A percentile compares a stretch with the other conserved stretches of the same genome.
phyloP scores from a whole-genome alignment of 139 green algal species.

The Yamagishiella unicocca region DNA sequence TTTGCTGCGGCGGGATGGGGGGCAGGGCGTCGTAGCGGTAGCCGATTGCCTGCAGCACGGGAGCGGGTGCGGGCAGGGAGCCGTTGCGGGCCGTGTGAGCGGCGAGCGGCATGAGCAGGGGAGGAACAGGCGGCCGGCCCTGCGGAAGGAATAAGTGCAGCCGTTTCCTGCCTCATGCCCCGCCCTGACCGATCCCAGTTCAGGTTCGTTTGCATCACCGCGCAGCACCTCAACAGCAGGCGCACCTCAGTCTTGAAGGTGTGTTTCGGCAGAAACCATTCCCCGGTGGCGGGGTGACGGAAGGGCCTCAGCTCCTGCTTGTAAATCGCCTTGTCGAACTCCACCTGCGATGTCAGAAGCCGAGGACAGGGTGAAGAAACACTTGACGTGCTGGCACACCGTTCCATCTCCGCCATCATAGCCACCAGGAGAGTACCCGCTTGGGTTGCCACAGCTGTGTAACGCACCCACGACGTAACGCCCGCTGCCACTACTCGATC shows the following conservation, averaged over 20 bases:
- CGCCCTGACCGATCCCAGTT: too few relatives aligned
- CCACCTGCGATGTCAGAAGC: background rate
- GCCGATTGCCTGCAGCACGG: conserved; percentile 26
- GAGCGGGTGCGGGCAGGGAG: too few relatives aligned
- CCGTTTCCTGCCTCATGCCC: too few relatives aligned
- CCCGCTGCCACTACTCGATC: background rate
- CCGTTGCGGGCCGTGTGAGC: too few relatives aligned
- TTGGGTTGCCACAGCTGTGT: too few relatives aligned
- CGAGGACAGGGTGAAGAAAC: background rate
- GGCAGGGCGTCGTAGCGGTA: conserved; percentile 46
- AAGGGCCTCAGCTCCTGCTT: conserved; percentile 9
- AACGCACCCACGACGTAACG: background rate
- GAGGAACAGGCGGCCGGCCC: too few relatives aligned
- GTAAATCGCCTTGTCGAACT: background rate
- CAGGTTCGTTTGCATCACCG: too few relatives aligned
- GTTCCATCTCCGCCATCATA: too few relatives aligned
- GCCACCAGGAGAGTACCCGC: too few relatives aligned
- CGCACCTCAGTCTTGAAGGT: conserved; percentile 23
- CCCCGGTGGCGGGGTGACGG: conserved; percentile 19
- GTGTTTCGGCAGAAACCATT: conserved; percentile 14
- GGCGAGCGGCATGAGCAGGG: too few relatives aligned
- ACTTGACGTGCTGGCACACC: background rate
- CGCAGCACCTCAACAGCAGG: too few relatives aligned
- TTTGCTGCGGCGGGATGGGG: background rate
- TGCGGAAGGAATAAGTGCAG: too few relatives aligned